Evolutionary conservation across 257 asterid species (phyloP), one percentile per base, ranked within the genome.

Genomic region (Fraxinus cuspidata): DNA sequence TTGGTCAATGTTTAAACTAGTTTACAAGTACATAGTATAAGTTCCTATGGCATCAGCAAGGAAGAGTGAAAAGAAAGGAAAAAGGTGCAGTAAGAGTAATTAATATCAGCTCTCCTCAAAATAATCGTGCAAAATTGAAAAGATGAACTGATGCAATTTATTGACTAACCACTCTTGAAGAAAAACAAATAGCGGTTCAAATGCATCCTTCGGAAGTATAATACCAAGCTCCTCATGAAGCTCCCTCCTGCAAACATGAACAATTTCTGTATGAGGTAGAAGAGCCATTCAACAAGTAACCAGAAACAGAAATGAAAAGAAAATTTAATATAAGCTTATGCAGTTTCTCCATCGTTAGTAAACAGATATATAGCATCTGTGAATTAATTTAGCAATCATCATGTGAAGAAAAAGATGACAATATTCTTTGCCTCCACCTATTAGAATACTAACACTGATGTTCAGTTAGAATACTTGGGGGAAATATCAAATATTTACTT

Each of bases 191-290:
- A 96, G 81, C 81, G 86, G 82, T 75, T 96, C 98, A 78, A 93
- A 93, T 73, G 99, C 97, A 84, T 93, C 97, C 89, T 88, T 89
- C 6, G 97, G 99, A 83, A 96, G 97, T 77, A 70, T 78, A 78
- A 93, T 80, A 42, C 98, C 99, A 74, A 96, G 99, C 87, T 96
- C 99, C 81, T 96, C 99, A 12, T 93, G 91, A 86, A 96, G 94
- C 82, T 96, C 98, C 90, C 97, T 88, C 96, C 99, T 95, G 85
- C 71, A 83, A 76, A 72, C 84, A 85, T 38, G 77, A 72, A 75
- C 79, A 78, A 81, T 18, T 73, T 28, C 31, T 8, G 7, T 27
- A 23, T 40, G 63, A 73, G 60, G 66, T 74, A 38, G 19, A 80
- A 73, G 67, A 53, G 29, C 56, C 66, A 60, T 5, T 27, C 49